These are phyloP conservation scores for Aspergillus affinis DNA, from an alignment of 495 filamentous ascomycete species.

Conservation along the genomic window DNA sequence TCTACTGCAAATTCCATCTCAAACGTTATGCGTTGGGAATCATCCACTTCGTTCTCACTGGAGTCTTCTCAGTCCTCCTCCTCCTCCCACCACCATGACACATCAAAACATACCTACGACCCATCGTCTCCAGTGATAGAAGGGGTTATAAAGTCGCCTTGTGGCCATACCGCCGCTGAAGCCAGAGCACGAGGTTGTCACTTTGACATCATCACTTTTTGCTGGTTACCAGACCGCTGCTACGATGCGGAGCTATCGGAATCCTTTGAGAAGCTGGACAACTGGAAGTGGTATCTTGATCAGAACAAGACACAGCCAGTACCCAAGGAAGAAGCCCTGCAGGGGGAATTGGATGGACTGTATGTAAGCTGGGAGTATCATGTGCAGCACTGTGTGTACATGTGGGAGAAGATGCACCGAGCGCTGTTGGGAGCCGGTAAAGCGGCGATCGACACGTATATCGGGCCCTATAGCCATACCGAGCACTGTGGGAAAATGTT, in stretches of 20 bases:
- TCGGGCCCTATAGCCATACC: constrained; percentile 23
- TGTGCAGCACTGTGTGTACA: constrained; percentile 31
- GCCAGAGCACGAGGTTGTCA: constrained; percentile 13
- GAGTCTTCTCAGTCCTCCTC: constrained; percentile 1
- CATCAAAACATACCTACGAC: too few relatives aligned
- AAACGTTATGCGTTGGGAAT: constrained; percentile 6
- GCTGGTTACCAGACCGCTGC: constrained; percentile 18
- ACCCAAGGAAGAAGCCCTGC: constrained; percentile 10
- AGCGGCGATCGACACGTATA: constrained; percentile 20
- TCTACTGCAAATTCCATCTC: constrained; percentile 8
- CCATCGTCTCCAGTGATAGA: constrained; percentile 3
- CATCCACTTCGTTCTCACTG: constrained; percentile 5
- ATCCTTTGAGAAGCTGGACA: constrained; percentile 2
- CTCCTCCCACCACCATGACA: constrained; percentile 8
- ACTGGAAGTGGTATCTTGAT: constrained; percentile 21
- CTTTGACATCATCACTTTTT: constrained; percentile 19
- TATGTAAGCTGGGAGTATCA: constrained; percentile 38
- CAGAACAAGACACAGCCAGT: constrained; percentile 10
- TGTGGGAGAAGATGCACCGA: constrained; percentile 36
- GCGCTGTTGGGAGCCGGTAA: constrained; percentile 12
- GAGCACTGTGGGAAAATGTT: constrained; percentile 26
- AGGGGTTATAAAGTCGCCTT: constrained; percentile 8
- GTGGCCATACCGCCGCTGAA: constrained; percentile 14
- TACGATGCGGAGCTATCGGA: constrained; percentile 13
- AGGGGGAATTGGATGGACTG: constrained; percentile 15